These are phyloP conservation scores for Allomyces arbusculus DNA, from an alignment of 192 early-diverging fungal species.

Conservation along the genomic window DNA sequence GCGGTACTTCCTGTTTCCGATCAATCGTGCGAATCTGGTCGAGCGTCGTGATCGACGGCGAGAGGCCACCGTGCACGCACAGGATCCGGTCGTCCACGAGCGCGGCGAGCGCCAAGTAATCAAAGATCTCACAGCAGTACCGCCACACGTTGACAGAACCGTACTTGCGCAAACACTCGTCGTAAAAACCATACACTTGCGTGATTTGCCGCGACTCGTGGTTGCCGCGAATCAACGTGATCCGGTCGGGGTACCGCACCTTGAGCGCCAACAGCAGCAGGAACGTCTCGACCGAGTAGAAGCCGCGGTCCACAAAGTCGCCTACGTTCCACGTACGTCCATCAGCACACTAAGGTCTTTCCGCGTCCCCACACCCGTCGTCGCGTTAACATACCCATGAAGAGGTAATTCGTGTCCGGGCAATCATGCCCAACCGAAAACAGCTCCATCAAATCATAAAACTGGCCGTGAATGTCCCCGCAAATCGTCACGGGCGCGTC, in stretches of 20 bases:
- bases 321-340: conserved; percentile 8
- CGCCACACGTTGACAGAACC: conserved; percentile 92
- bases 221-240: conserved; percentile 83
- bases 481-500: conserved; percentile 92
- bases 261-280: conserved; percentile 85
- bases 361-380: no score
- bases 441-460: conserved; percentile 86
- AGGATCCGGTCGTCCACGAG: conserved; percentile 87
- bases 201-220: conserved; percentile 86
- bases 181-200: conserved; percentile 98
- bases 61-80: conserved; percentile 88
- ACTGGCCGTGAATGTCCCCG: conserved; percentile 97
- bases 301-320: conserved; percentile 91
- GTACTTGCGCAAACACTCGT: conserved; percentile 90
- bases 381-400: conserved; percentile 47
- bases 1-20: conserved; percentile 91
- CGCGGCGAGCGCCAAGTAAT: conserved; percentile 82
- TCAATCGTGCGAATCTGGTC: conserved; percentile 91
- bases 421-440: conserved; percentile 84
- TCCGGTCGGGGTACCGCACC: conserved; percentile 76
- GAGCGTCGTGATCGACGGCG: conserved; percentile 75
- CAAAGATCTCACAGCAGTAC: conserved; percentile 94
- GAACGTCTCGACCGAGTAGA: conserved; percentile 94
- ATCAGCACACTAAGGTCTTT: no score
- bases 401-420: conserved; percentile 93